These are phyloP conservation scores for Akanthomyces muscarius DNA, from an alignment of 2,329 filamentous ascomycete species.

Conservation along the genomic window DNA sequence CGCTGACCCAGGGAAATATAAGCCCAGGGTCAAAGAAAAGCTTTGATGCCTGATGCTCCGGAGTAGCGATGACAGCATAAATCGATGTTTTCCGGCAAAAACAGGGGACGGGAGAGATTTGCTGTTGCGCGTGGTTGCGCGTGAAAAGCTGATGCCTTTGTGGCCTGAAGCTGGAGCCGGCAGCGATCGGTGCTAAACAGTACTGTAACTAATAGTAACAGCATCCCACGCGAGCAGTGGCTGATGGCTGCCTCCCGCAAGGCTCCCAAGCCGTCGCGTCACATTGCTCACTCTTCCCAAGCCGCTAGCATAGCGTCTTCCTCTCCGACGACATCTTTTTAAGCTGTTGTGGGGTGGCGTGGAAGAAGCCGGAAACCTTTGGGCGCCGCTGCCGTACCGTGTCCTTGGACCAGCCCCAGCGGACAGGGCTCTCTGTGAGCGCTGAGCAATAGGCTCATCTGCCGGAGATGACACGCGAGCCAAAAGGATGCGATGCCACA, in stretches of 20 bases:
- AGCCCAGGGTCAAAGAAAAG: not conserved
- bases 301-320: not conserved
- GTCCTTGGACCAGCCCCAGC: conserved; percentile 8
- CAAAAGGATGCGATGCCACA: conserved; percentile 1
- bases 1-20: not conserved
- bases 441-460: conserved; percentile 14
- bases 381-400: not conserved
- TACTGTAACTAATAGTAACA: too few species aligned
- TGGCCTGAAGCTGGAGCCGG: not conserved
- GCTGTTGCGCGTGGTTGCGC: not conserved
- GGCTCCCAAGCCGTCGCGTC: conserved; percentile 11
- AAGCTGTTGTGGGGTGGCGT: conserved; percentile 11
- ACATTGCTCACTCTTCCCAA: not conserved
- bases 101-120: not conserved
- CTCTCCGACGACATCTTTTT: not conserved
- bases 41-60: not conserved
- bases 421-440: not conserved
- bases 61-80: conserved; percentile 1
- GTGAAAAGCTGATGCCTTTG: not conserved
- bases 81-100: not conserved
- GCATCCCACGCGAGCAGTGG: not conserved
- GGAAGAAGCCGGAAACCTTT: conserved; percentile 18
- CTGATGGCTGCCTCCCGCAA: not conserved
- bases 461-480: conserved; percentile 14
- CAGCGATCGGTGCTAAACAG: not conserved